Percentiles rank a stretch among this genome's conserved stretches.
Evolutionary conservation across 1,139 yeast genomes (phyloP).

Genomic region (Candida freyschussii): DNA sequence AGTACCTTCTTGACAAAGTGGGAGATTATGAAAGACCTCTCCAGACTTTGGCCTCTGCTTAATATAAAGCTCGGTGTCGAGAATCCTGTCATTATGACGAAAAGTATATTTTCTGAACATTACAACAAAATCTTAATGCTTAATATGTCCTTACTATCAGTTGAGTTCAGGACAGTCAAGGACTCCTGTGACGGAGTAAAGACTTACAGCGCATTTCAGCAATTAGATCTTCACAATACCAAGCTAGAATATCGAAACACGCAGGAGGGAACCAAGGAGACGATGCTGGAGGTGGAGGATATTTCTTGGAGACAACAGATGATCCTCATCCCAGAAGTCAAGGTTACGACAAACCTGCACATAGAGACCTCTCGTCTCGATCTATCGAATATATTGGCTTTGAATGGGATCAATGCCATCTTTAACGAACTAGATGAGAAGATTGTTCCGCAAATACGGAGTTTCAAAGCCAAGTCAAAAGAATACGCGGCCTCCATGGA

Average conservation of each 20-base stretch:
- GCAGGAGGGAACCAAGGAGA: slow-evolving; percentile 10
- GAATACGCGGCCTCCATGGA: no score
- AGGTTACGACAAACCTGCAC: slow-evolving; percentile 13
- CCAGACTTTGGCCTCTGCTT: slow-evolving; percentile 19
- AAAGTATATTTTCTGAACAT: slow-evolving; percentile 15
- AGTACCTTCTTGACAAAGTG: slow-evolving; percentile 6
- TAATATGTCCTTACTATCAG: slow-evolving; percentile 15
- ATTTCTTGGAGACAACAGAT: slow-evolving; percentile 19
- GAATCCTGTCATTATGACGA: slow-evolving; percentile 22
- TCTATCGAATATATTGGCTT: slow-evolving; percentile 28
- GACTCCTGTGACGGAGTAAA: slow-evolving; percentile 10
- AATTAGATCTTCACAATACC: slow-evolving; percentile 15
- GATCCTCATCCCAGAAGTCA: slow-evolving; percentile 25
- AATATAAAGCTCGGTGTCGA: slow-evolving; percentile 23
- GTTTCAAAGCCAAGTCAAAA: no score
- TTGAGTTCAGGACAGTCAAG: slow-evolving; percentile 16
- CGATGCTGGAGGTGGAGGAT: slow-evolving; percentile 24
- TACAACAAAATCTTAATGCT: slow-evolving; percentile 20
- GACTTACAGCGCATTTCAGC: slow-evolving; percentile 15
- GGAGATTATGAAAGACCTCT: slow-evolving; percentile 11
- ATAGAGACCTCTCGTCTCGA: slow-evolving; percentile 25
- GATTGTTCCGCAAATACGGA: slow-evolving; percentile 17
- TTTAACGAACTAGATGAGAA: slow-evolving; percentile 17
- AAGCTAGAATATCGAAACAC: slow-evolving; percentile 20
- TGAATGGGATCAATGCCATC: slow-evolving; percentile 29